Percentiles rank a stretch among this genome's conserved stretches.
Conservation (phyloP, 176 grass and related monocot species). For the Musa beccarii region DNA sequence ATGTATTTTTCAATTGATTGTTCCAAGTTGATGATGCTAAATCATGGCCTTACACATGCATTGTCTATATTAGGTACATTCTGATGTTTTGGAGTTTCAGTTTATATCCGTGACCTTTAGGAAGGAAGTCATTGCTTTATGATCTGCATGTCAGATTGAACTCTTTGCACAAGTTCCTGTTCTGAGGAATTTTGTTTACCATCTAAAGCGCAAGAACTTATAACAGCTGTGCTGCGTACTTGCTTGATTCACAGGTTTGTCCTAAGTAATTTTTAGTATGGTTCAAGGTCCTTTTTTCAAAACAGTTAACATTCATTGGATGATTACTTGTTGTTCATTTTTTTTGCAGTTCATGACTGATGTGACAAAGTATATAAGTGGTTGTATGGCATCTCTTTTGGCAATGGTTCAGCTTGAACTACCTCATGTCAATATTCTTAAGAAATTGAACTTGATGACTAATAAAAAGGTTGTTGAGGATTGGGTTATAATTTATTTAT, state of each 20-base stretch:
- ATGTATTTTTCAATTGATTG: too few relatives aligned
- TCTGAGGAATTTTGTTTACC: conserved; percentile 72
- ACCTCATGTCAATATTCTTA: conserved; percentile 91
- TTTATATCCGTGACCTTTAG: too few relatives aligned
- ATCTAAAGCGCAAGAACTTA: conserved; percentile 83
- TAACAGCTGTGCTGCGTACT: conserved; percentile 76
- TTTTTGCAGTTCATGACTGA: conserved; percentile 69
- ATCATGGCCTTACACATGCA: too few relatives aligned
- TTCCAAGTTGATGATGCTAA: too few relatives aligned
- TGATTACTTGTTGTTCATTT: conserved; percentile 11
- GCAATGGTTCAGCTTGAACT: conserved; percentile 98
- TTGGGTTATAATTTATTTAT: conserved; percentile 29
- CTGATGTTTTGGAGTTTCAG: too few relatives aligned
- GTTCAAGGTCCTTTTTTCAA: not conserved
- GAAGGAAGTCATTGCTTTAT: conserved; percentile 21
- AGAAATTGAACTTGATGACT: conserved; percentile 80
- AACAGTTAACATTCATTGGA: not conserved
- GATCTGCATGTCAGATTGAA: conserved; percentile 74
- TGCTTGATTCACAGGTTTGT: conserved; percentile 96
- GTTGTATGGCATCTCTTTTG: conserved; percentile 92
- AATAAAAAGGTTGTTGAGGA: conserved; percentile 90
- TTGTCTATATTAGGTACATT: too few relatives aligned
- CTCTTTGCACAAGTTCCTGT: conserved; percentile 90
- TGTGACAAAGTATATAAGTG: conserved; percentile 95
- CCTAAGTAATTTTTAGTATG: not conserved